Base-by-base conservation (phyloP, 2,329 filamentous ascomycete species). In the Penicillium fuscoglaucum region DNA sequence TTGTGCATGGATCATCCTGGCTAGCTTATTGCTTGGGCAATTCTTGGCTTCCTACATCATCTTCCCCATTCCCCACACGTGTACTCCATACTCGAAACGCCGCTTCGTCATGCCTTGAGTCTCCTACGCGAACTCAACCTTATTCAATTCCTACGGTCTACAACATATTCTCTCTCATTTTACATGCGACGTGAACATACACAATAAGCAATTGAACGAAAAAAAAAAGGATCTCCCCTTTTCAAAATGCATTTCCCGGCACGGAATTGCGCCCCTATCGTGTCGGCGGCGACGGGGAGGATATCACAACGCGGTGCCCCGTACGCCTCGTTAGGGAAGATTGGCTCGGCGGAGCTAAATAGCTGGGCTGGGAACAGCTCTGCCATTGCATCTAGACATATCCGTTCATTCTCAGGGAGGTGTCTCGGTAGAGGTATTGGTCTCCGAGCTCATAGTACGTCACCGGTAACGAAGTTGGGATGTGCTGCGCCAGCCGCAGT, bases 91-190 rank as follows among this genome's bases (percentile, higher is more conserved):
- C 26, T 21, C 3, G 13, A 43, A 52, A 59, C 59, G 49, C 52
- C 59, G 47, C 33, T 59, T 60, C 61, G 61, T 63, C 59, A 63
- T 63, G 61, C 26, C 49, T 53, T 61, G 53, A 57, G 29, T 35
- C 24, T 37, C 7, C 31, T 48, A 44, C 26, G 13, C n/a, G 21
- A 29, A 21, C 39, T 21, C 13, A 37, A 37, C 19, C 37, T n/a
- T 46, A 50, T 45, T n/a, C 10, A 12, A 37, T 48, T n/a, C 35
- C 17, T 28, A 15, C 29, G n/a, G 26, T 37, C 13, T 33, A 17
- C 28, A 12, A 33, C 44, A 43, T 33, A 55, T 53, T 49, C 45
- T 19, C 47, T 46, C 28, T 33, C 24, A 17, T 24, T 49, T 26
- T 28, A 26, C 10, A 52, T 29, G 48, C 40, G 41, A 40, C 24